Evolutionary conservation across 257 asterid species (phyloP).

Genomic region (Solanum boliviense): DNA sequence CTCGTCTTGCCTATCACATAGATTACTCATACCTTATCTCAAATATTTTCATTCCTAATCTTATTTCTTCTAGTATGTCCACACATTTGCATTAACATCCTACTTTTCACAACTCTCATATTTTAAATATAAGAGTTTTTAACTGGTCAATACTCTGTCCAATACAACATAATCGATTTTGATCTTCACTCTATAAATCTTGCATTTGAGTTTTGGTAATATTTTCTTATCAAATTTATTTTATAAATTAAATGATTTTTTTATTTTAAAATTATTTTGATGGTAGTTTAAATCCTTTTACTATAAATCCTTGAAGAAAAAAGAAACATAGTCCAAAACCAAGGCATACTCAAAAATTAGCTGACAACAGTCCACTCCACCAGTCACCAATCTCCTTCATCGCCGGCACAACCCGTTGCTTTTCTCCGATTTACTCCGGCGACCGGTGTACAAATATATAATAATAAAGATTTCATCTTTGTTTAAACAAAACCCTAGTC

Average conservation of each 20-base stretch:
- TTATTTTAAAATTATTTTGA: too few relatives aligned
- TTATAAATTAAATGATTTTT: too few relatives aligned
- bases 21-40: neutral
- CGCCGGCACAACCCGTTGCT: neutral
- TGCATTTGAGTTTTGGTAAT: too few relatives aligned
- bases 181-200: too few relatives aligned
- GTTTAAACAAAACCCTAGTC: neutral
- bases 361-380: neutral
- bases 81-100: rapidly evolving
- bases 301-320: neutral
- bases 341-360: neutral
- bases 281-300: neutral
- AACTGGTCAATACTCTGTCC: too few relatives aligned
- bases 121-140: too few relatives aligned
- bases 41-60: neutral
- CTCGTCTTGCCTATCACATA: neutral
- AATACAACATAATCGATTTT: too few relatives aligned
- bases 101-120: neutral
- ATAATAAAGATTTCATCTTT: neutral
- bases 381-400: neutral
- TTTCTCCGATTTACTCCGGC: neutral
- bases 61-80: neutral
- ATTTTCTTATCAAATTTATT: too few relatives aligned
- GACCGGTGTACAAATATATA: neutral
- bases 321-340: neutral